Evolutionary conservation across 2,329 filamentous ascomycete species (phyloP).

Genomic region (Paradendryphiella salina): DNA sequence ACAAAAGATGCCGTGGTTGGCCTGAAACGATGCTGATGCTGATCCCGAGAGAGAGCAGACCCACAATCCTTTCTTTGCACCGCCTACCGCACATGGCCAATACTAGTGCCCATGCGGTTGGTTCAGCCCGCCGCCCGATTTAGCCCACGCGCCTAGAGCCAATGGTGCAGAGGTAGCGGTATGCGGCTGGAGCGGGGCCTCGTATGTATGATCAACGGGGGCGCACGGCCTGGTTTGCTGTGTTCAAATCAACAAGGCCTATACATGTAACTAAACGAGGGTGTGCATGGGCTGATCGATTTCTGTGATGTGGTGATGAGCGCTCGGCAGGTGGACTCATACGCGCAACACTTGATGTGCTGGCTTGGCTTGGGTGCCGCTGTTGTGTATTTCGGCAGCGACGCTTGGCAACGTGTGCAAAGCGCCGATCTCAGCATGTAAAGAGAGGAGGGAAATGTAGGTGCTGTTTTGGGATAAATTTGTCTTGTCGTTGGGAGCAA

Average conservation of each 20-base stretch:
- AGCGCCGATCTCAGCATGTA: conserved; percentile 4
- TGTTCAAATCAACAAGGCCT: not conserved
- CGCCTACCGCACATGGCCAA: not conserved
- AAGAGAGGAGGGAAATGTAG: not conserved
- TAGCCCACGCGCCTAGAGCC: not conserved
- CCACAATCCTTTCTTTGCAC: not conserved
- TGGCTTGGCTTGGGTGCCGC: conserved; percentile 2
- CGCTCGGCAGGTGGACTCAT: conserved; percentile 7
- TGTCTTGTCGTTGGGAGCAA: not conserved
- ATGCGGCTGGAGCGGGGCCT: conserved; percentile 3
- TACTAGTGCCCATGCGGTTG: conserved; percentile 6
- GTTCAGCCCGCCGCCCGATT: not conserved
- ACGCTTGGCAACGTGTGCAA: conserved; percentile 11
- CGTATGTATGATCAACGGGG: not conserved
- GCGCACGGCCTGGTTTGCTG: not conserved
- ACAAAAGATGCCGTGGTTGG: not conserved
- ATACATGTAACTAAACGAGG: not conserved
- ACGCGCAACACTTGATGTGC: conserved; percentile 9
- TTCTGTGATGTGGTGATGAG: not conserved
- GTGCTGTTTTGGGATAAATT: conserved; percentile 1
- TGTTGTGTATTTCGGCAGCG: conserved; percentile 10
- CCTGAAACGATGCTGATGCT: conserved; percentile 13
- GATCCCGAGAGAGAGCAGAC: not conserved
- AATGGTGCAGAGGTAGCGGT: conserved; percentile 8
- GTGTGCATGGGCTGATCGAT: not conserved